Evolutionary conservation across 805 yeast genomes (phyloP).

Genomic region (Candida methanosorbosa): DNA sequence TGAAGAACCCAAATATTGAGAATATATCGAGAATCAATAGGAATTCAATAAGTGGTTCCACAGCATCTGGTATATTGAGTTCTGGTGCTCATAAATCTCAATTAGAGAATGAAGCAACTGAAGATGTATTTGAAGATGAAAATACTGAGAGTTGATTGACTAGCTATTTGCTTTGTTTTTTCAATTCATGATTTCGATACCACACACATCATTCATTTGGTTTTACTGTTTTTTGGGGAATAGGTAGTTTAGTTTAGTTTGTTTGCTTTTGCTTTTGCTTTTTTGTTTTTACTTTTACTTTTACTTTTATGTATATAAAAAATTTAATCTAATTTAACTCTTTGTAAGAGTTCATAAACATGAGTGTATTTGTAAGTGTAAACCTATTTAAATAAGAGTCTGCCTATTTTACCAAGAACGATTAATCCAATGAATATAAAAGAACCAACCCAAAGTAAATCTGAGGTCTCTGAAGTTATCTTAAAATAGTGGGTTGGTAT

Average conservation of each 20-base stretch:
- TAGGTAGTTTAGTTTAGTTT: neutral
- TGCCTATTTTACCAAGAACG: slow-evolving; percentile 50
- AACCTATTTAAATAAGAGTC: neutral
- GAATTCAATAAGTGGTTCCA: slow-evolving; percentile 45
- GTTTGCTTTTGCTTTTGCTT: neutral
- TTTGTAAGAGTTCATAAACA: too few species aligned
- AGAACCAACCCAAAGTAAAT: slow-evolving; percentile 48
- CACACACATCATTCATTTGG: too few species aligned
- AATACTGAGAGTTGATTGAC: too few species aligned
- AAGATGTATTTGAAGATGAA: slow-evolving; percentile 16
- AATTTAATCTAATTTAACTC: too few species aligned
- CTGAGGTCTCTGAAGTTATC: slow-evolving; percentile 20
- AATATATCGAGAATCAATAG: slow-evolving; percentile 52
- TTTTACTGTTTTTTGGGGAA: too few species aligned
- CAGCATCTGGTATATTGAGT: slow-evolving; percentile 23
- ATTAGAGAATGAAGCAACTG: slow-evolving; percentile 44
- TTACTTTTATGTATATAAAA: too few species aligned
- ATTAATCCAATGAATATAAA: slow-evolving; percentile 59
- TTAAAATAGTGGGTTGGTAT: neutral
- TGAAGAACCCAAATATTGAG: slow-evolving; percentile 47
- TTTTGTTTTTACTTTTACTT: neutral
- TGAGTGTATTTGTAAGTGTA: too few species aligned
- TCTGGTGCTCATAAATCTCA: slow-evolving; percentile 46
- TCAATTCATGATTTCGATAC: too few species aligned
- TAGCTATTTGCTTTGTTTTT: too few species aligned